These are phyloP conservation scores for Myxozyma geophila DNA, from an alignment of 805 yeast species.

Conservation along the genomic window DNA sequence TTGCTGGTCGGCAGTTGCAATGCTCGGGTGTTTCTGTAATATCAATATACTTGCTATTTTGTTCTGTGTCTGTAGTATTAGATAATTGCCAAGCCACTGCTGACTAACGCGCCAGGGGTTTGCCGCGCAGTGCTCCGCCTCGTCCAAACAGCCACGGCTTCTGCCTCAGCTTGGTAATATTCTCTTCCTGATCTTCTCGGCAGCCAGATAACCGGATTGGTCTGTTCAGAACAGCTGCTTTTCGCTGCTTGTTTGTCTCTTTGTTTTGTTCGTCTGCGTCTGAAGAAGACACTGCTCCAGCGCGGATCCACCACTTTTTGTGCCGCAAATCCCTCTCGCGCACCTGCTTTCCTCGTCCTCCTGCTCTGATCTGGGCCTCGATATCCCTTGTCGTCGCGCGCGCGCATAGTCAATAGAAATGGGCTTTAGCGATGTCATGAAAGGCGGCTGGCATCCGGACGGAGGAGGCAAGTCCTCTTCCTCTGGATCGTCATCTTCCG, in stretches of 20 bases:
- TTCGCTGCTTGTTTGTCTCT: background rate
- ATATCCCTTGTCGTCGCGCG: too few relatives aligned
- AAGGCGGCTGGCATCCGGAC: constrained; percentile 39
- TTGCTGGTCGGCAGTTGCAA: too few relatives aligned
- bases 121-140: background rate
- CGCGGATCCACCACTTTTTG: background rate
- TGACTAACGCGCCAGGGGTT: background rate
- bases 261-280: background rate
- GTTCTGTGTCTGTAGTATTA: background rate
- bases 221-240: background rate
- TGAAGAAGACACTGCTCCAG: background rate
- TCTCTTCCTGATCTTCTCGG: too few relatives aligned
- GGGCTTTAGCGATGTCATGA: constrained; percentile 35
- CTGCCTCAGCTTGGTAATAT: too few relatives aligned
- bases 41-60: too few relatives aligned
- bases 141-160: background rate
- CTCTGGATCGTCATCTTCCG: constrained; percentile 7
- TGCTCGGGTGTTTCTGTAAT: too few relatives aligned
- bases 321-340: background rate
- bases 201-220: too few relatives aligned
- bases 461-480: constrained; percentile 12
- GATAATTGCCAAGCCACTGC: background rate
- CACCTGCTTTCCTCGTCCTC: background rate
- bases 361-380: too few relatives aligned
- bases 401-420: background rate